Percentiles rank a stretch among this genome's conserved stretches.
Conservation (phyloP, 768 basidiomycete genomes). For the Rhodotorula paludigena region DNA sequence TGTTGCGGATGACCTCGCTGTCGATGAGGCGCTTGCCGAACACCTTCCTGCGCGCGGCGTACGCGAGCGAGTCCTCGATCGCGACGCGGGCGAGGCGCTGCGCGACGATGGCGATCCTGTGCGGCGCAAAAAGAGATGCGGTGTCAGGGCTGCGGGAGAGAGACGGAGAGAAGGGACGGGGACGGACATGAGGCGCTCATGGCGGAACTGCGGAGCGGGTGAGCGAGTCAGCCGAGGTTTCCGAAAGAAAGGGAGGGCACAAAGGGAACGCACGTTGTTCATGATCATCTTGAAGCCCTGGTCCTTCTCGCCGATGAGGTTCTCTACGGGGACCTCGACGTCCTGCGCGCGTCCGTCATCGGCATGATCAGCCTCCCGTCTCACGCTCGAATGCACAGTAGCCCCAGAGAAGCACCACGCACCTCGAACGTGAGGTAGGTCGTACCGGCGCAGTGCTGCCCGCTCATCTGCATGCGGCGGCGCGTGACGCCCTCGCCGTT, state of each 20-base stretch:
- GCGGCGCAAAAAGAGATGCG: no score
- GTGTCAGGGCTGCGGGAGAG: background rate
- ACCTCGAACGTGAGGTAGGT: conserved; percentile 40
- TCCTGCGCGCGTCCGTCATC: conserved; percentile 17
- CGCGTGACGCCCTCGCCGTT: conserved; percentile 22
- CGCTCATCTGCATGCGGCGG: conserved; percentile 13
- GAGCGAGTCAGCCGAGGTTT: background rate
- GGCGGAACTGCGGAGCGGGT: background rate
- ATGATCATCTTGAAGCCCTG: conserved; percentile 44
- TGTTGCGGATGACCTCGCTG: conserved; percentile 41
- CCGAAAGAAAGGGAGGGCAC: background rate
- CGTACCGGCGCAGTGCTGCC: conserved; percentile 37
- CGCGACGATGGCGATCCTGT: conserved; percentile 22
- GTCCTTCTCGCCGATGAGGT: conserved; percentile 43
- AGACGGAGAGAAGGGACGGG: background rate
- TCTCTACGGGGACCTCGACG: conserved; percentile 44
- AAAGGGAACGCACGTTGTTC: conserved; percentile 33
- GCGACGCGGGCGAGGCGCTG: conserved; percentile 36
- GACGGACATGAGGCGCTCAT: conserved; percentile 28
- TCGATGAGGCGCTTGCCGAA: conserved; percentile 40
- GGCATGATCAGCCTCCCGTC: background rate
- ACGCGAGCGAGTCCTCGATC: conserved; percentile 38
- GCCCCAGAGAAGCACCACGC: background rate
- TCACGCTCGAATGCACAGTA: no score
- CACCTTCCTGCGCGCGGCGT: conserved; percentile 31